Conservation (phyloP, 2,329 filamentous ascomycete species). For the Diaporthe vaccinii region DNA sequence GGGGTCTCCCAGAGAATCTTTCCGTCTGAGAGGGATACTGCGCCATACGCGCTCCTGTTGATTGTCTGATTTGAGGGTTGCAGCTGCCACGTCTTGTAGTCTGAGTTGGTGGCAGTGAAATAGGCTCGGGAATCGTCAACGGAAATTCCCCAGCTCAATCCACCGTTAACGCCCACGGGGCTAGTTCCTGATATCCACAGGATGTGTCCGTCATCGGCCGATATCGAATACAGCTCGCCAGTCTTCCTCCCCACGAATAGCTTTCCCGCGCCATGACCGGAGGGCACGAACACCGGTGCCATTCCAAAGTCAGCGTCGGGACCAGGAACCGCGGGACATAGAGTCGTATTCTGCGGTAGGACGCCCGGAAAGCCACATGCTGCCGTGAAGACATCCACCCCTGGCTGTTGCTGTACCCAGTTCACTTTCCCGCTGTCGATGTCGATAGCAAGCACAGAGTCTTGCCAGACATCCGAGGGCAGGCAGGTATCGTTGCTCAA, state of each 20-base stretch:
- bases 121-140: not conserved
- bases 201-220: not conserved
- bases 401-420: not conserved
- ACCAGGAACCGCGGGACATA: not conserved
- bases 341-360: not conserved
- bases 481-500: not conserved
- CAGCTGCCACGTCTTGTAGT: not conserved
- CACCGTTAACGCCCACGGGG: not conserved
- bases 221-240: not conserved
- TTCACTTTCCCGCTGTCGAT: not conserved
- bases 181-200: not conserved
- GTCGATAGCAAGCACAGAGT: not conserved
- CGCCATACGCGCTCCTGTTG: conserved; percentile 1
- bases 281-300: not conserved
- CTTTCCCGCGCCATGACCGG: not conserved
- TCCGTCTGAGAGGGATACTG: not conserved
- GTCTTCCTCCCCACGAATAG: not conserved
- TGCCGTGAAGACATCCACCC: not conserved
- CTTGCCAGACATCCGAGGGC: not conserved
- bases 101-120: conserved; percentile 4
- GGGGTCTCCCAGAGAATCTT: not conserved
- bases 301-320: not conserved
- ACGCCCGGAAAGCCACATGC: not conserved
- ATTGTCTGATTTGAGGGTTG: not conserved
- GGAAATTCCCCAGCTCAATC: not conserved